Evolutionary conservation across 805 yeast genomes (phyloP), one percentile per base, ranked within the genome.

Genomic region (Candida tammaniensis): DNA sequence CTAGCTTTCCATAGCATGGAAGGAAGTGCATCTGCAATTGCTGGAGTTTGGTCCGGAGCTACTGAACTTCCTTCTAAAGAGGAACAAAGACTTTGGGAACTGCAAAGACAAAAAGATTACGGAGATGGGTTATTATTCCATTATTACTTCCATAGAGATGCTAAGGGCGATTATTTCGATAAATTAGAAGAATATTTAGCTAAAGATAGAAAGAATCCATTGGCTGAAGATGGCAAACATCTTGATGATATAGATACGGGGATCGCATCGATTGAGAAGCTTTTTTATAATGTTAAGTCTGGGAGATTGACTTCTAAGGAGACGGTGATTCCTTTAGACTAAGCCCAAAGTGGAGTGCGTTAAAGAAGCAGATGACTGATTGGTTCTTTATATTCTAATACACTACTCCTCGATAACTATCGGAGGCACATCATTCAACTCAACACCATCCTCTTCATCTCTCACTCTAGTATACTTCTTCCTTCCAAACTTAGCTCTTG

Each of bases 41-140:
- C 77, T 11, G 80, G 80, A n/a, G 70, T 73, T 4, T 76, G 78
- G 76, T 59, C 76, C 2, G 52, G 53, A 5, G 55, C 56, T 18
- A 54, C 49, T 17, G 10, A 42, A 8, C 48, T 74, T 17, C 80
- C 80, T 1, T 27, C 63, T 0, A 40, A 48, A 11, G 60, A 60
- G 17, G 70, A 64, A 16, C 76, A 72, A 46, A 36, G 34, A 13
- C 37, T 46, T 7, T 66, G 71, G 66, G 65, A 58, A 21, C 14
- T 38, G 6, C 35, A 50, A 7, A 44, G 60, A 28, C 33, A 59
- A 18, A 47, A 44, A 9, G 30, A 32, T 3, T 42, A 43, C 10
- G 61, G 51, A 6, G 44, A 50, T 25, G 43, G 41, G 16, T 41
- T 52, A 22, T 27, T 49, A 7, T 68, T 57, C 42, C 71, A 66